Conservation (phyloP, 805 yeast genomes). For the Suhomyces prunicola region DNA sequence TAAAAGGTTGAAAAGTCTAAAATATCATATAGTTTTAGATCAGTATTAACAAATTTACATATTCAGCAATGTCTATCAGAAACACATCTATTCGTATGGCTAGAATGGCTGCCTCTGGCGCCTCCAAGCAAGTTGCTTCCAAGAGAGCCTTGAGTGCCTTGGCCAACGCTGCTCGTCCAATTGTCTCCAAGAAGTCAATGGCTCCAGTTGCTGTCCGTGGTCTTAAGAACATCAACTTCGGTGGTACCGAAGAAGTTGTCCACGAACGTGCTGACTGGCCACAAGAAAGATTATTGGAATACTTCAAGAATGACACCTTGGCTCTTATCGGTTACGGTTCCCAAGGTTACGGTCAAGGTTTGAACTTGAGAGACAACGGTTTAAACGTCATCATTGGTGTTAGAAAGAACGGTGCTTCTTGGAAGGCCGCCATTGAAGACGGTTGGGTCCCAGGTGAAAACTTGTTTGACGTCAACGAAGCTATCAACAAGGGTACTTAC, state of each 20-base stretch:
- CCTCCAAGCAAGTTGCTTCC: slow-evolving; percentile 45
- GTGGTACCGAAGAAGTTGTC: slow-evolving; percentile 91
- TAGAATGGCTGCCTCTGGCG: slow-evolving; percentile 44
- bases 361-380: slow-evolving; percentile 99
- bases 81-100: slow-evolving; percentile 44
- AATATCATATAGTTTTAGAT: not conserved
- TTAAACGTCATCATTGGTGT: slow-evolving; percentile 97
- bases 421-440: slow-evolving; percentile 99
- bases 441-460: slow-evolving; percentile 99
- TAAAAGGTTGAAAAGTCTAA: slow-evolving; percentile 2
- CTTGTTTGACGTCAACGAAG: slow-evolving; percentile 93
- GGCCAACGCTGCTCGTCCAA: slow-evolving; percentile 46
- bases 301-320: slow-evolving; percentile 96
- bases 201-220: slow-evolving; percentile 72
- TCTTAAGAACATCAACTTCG: slow-evolving; percentile 93
- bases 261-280: slow-evolving; percentile 99
- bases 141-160: slow-evolving; percentile 66
- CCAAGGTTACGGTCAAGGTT: slow-evolving; percentile 99
- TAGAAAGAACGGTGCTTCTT: slow-evolving; percentile 96
- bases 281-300: slow-evolving; percentile 88
- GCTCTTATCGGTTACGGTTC: slow-evolving; percentile 99
- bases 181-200: slow-evolving; percentile 36
- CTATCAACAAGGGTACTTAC: slow-evolving; percentile 86
- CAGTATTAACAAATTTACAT: not conserved
- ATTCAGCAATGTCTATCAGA: slow-evolving; percentile 41